phyloP scores from a whole-genome alignment of 495 filamentous ascomycete species.

The Neurospora intermedia region DNA sequence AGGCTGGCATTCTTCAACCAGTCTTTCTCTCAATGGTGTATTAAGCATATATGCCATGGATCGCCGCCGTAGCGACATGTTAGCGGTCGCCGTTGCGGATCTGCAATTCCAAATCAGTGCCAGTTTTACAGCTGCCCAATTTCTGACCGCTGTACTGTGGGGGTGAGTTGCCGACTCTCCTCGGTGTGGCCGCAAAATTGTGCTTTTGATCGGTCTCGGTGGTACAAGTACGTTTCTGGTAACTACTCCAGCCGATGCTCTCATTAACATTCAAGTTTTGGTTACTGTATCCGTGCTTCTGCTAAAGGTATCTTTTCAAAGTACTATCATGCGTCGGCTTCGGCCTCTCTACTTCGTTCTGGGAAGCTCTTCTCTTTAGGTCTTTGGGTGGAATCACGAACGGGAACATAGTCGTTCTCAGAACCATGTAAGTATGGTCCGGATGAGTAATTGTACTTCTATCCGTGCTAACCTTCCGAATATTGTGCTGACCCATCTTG shows the following conservation, averaged over 20 bases:
- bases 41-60: background rate
- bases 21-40: background rate
- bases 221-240: slow-evolving; percentile 43
- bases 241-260: background rate
- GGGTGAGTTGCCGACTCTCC: slow-evolving; percentile 64
- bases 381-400: slow-evolving; percentile 68
- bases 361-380: slow-evolving; percentile 62
- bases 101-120: slow-evolving; percentile 24
- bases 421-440: slow-evolving; percentile 48
- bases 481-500: background rate
- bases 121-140: slow-evolving; percentile 73
- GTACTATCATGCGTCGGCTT: slow-evolving; percentile 67
- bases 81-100: background rate
- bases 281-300: background rate
- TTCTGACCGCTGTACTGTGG: slow-evolving; percentile 78
- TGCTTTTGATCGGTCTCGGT: slow-evolving; percentile 62
- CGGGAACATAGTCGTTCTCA: slow-evolving; percentile 71
- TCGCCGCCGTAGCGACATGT: background rate
- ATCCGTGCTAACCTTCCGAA: slow-evolving; percentile 1
- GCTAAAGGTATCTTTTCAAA: slow-evolving; percentile 1
- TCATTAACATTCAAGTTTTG: background rate
- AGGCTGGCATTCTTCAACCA: slow-evolving; percentile 62
- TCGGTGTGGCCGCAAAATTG: slow-evolving; percentile 61
- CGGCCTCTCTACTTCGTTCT: slow-evolving; percentile 63
- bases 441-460: background rate